Conservation (phyloP, 805 yeast species). For the Blastobotrys americana region DNA sequence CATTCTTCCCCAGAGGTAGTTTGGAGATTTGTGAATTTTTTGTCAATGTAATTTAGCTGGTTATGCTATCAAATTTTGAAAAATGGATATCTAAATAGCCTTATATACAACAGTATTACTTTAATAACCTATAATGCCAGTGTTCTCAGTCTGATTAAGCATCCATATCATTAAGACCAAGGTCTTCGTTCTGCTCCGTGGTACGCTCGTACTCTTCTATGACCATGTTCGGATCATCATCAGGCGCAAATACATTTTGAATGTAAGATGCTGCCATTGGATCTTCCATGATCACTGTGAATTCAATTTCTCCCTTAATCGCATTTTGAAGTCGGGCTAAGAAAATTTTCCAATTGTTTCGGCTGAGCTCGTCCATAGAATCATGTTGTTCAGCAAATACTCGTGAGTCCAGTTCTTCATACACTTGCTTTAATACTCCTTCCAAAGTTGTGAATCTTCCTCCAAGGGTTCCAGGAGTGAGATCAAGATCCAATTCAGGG, state of each 20-base stretch:
- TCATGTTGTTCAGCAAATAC: conserved; percentile 84
- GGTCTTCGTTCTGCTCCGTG: conserved; percentile 78
- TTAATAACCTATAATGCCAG: background rate
- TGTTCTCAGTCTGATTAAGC: conserved; percentile 19
- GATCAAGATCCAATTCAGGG: conserved; percentile 85
- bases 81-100: background rate
- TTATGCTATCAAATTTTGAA: background rate
- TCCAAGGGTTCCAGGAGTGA: conserved; percentile 94
- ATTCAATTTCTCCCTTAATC: conserved; percentile 68
- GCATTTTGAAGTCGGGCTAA: conserved; percentile 71
- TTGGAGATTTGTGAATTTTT: background rate
- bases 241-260: conserved; percentile 99
- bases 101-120: background rate
- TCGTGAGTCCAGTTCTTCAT: conserved; percentile 78
- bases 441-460: conserved; percentile 97
- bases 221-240: conserved; percentile 90
- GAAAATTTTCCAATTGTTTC: conserved; percentile 75
- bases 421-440: conserved; percentile 82
- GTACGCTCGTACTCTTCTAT: conserved; percentile 89
- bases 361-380: conserved; percentile 76
- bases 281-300: conserved; percentile 85
- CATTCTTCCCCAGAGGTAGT: conserved; percentile 8
- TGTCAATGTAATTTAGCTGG: too few relatives aligned
- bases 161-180: conserved; percentile 56
- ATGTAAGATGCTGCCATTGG: conserved; percentile 93